Conservation (phyloP, 163 green algal species). For the Prototheca wickerhamii region DNA sequence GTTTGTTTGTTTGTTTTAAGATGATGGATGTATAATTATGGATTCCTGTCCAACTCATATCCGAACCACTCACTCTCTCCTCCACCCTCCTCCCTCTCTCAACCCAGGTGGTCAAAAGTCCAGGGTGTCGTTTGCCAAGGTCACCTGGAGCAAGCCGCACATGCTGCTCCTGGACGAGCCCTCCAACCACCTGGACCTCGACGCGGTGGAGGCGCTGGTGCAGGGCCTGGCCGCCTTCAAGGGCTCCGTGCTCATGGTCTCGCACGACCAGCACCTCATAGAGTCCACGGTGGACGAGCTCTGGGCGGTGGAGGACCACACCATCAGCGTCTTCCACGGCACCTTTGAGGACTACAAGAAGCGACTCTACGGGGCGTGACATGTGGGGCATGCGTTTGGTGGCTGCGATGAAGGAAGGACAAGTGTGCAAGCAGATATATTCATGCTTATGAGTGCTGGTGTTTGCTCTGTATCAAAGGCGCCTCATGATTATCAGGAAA, state of each 20-base stretch:
- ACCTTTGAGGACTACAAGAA: conserved; percentile 79
- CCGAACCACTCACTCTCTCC: background rate
- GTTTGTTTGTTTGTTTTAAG: background rate
- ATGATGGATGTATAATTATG: background rate
- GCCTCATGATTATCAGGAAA: too few species aligned
- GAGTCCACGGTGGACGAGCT: conserved; percentile 73
- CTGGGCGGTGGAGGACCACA: conserved; percentile 66
- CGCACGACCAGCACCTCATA: conserved; percentile 57
- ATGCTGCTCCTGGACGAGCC: conserved; percentile 75
- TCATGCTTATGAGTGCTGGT: too few species aligned
- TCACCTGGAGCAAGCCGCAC: conserved; percentile 52
- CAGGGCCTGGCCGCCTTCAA: conserved; percentile 9
- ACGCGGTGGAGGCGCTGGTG: conserved; percentile 36
- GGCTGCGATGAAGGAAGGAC: background rate
- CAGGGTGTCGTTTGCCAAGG: conserved; percentile 41
- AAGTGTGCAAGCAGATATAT: conserved; percentile 6
- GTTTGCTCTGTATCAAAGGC: too few species aligned
- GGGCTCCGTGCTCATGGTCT: conserved; percentile 44
- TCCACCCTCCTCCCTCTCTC: too few species aligned
- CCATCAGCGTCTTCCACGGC: conserved; percentile 51
- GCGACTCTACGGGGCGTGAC: too few species aligned
- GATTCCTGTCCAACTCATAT: background rate
- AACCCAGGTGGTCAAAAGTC: conserved; percentile 39
- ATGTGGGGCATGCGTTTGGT: conserved; percentile 2
- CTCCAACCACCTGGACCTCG: conserved; percentile 60